Evolutionary conservation across 169 alveolate species (phyloP), one percentile per base, ranked within the genome.

Genomic region (Theileria parva): DNA sequence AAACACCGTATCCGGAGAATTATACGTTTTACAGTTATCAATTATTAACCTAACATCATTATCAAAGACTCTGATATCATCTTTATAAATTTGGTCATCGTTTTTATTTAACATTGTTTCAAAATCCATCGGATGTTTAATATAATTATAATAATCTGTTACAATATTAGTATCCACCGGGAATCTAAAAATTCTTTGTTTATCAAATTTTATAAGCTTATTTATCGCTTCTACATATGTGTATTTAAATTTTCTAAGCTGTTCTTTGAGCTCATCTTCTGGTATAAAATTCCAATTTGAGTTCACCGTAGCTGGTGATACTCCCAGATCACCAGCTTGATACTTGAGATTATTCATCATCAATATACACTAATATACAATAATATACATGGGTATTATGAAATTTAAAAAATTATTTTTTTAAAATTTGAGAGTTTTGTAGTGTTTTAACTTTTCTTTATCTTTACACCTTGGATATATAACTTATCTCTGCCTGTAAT

Each of bases 71-170:
- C 88, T 92, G 78, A 88, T 91, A 27, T 88, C 88, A 51, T 55
- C 83, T 68, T 89, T 86, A 86, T 96, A 97, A 51, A 86, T 79
- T 59, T 92, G 92, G 64, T 87, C 90, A 39, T 86, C 89, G 21
- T 86, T 84, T 79, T 92, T 92, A 23, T 87, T 81, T 74, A 86
- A 80, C 92, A 97, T 92, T 13, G 97, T 94, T 34, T 92, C 89
- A 63, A 97, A 89, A 87, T 96, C 98, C 95, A 96, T 95, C 4
- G 99, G 99, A 32, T 94, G 95, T 65, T 93, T 94, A 50, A 97
- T 95, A 19, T 92, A 92, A 32, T 94, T 94, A 78, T 91, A 92
- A 79, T 97, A 97, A 86, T 97, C 99, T 2, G 97, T 96, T 0
- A 95, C 98, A 55, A 89, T 86, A 44, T 93, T 94, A 25, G 88